Evolutionary conservation across 371 early-diverging fungal species (phyloP).

Genomic region (Scutellospora calospora): DNA sequence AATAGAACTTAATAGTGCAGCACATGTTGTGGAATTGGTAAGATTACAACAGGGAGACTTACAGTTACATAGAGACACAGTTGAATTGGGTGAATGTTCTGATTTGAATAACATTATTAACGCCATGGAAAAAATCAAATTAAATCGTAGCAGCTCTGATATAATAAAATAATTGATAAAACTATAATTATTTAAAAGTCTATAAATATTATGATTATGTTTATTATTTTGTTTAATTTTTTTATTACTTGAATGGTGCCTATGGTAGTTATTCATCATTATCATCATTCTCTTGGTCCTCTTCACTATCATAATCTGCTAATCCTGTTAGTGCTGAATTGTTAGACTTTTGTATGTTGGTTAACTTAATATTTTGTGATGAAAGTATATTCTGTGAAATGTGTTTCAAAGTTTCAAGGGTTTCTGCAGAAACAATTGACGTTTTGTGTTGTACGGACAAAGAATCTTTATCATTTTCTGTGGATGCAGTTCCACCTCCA

Average conservation of each 20-base stretch:
- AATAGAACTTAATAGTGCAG: slow-evolving; percentile 48
- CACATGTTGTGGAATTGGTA: slow-evolving; percentile 53
- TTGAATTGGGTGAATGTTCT: slow-evolving; percentile 20
- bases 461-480: neutral
- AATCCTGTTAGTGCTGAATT: slow-evolving; percentile 29
- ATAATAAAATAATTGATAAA: neutral
- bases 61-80: slow-evolving; percentile 40
- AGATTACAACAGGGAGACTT: slow-evolving; percentile 55
- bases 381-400: slow-evolving; percentile 36
- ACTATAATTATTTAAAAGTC: too few relatives aligned
- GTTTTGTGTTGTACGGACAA: neutral
- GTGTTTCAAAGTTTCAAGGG: slow-evolving; percentile 41
- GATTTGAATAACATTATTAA: slow-evolving; percentile 21
- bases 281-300: neutral
- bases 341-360: neutral
- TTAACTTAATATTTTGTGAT: neutral
- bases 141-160: neutral
- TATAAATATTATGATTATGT: too few relatives aligned
- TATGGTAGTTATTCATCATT: neutral
- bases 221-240: too few relatives aligned
- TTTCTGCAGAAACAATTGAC: slow-evolving; percentile 25
- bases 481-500: neutral
- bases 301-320: slow-evolving; percentile 14
- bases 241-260: too few relatives aligned
- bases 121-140: slow-evolving; percentile 3